A percentile compares a stretch with the other conserved stretches of the same genome.
Evolutionary conservation across 331 rosid species (phyloP).

Genomic region (Acacia pycnantha): DNA sequence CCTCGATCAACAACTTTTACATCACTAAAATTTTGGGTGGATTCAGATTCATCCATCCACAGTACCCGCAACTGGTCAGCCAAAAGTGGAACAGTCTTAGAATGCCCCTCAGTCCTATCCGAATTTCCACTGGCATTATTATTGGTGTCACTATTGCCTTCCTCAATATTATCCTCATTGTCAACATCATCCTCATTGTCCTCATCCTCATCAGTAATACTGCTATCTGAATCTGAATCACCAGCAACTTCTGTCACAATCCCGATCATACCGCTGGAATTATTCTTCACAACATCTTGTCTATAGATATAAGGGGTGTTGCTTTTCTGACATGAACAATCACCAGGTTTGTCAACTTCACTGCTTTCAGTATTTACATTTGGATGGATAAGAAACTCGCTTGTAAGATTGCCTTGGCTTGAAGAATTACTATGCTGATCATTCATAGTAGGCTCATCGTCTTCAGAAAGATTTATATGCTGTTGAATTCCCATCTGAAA

Average conservation of each 20-base stretch:
- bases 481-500: conserved; percentile 61
- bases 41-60: conserved; percentile 89
- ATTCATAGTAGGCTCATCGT: conserved; percentile 37
- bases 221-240: conserved; percentile 82
- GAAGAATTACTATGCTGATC: conserved; percentile 30
- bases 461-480: conserved; percentile 34
- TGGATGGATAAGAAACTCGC: conserved; percentile 26
- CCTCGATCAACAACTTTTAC: conserved; percentile 75
- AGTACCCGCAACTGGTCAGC: conserved; percentile 78
- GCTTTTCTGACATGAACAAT: conserved; percentile 29
- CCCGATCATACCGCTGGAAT: conserved; percentile 56
- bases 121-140: conserved; percentile 35
- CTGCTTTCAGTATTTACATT: conserved; percentile 44
- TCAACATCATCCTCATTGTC: conserved; percentile 57
- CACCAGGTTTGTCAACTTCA: conserved; percentile 44
- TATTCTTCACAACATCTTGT: conserved; percentile 80
- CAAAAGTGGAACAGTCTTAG: conserved; percentile 63
- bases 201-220: conserved; percentile 63
- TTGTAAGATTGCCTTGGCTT: conserved; percentile 29
- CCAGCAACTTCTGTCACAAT: conserved; percentile 93
- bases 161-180: conserved; percentile 51
- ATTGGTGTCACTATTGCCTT: conserved; percentile 42
- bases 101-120: conserved; percentile 43
- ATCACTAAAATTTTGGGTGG: conserved; percentile 59
- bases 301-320: conserved; percentile 57